Conservation (phyloP, 2,329 filamentous ascomycete species). For the Arthrocladium fulminans region DNA sequence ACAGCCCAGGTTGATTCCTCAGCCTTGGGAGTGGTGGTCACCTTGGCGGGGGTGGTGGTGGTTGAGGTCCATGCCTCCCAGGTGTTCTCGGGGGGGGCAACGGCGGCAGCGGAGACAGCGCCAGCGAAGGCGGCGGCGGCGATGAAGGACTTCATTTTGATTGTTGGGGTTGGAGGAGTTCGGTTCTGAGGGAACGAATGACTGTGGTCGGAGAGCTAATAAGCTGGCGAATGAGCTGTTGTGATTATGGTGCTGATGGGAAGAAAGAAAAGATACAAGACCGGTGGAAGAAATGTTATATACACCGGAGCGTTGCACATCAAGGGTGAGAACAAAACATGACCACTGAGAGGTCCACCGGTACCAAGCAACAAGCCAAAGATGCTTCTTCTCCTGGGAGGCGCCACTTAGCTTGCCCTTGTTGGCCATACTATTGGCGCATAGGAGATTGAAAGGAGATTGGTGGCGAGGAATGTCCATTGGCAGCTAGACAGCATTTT, state of each 20-base stretch:
- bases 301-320: constrained; percentile 1
- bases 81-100: background rate
- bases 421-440: background rate
- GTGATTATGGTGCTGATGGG: constrained; percentile 1
- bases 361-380: background rate
- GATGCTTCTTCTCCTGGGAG: constrained; percentile 3
- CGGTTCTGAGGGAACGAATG: constrained; percentile 10
- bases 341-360: background rate
- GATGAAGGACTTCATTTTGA: constrained; percentile 12
- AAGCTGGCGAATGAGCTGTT: constrained; percentile 4
- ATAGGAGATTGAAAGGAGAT: constrained; percentile 7
- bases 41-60: constrained; percentile 3
- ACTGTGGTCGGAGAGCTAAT: constrained; percentile 3
- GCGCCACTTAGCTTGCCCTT: background rate
- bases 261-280: background rate
- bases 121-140: constrained; percentile 5
- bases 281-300: constrained; percentile 6
- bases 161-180: constrained; percentile 1
- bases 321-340: background rate
- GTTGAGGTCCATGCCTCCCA: background rate
- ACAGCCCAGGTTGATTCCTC: constrained; percentile 1
- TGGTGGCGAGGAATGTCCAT: background rate
- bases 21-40: background rate
- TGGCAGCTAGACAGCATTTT: background rate
- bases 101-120: constrained; percentile 2